phyloP scores from a whole-genome alignment of 495 filamentous ascomycete genomes.

The Pyrenopolyporus hunteri region DNA sequence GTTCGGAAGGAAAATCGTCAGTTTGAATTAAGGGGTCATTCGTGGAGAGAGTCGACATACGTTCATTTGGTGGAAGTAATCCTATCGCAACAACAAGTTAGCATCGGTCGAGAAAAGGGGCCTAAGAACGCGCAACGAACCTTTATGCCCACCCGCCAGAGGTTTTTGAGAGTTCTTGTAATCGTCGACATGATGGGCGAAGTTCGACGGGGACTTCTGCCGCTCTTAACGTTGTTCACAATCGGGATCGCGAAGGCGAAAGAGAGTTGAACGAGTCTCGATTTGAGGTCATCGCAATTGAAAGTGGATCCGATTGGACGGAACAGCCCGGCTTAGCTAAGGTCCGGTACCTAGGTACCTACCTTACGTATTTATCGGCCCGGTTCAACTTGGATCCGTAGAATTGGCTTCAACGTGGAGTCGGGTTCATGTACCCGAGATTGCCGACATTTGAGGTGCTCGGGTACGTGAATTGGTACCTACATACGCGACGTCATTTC shows the following conservation, averaged over 20 bases:
- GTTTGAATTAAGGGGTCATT: conserved; percentile 35
- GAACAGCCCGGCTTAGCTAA: neutral
- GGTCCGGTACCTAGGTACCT: conserved; percentile 9
- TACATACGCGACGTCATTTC: conserved; percentile 17
- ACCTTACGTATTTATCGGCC: neutral
- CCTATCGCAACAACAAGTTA: conserved; percentile 57
- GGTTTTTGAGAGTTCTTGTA: conserved; percentile 80
- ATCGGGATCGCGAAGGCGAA: neutral
- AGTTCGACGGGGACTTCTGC: conserved; percentile 37
- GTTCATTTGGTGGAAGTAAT: conserved; percentile 90
- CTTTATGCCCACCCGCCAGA: conserved; percentile 87
- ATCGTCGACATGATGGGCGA: conserved; percentile 87
- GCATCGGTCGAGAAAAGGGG: neutral
- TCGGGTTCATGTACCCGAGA: too few relatives aligned
- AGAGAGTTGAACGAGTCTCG: neutral
- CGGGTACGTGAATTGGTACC: too few relatives aligned
- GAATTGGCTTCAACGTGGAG: too few relatives aligned
- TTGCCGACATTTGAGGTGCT: too few relatives aligned
- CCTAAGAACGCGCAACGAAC: conserved; percentile 49
- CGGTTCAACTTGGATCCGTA: too few relatives aligned
- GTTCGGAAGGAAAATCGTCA: conserved; percentile 38
- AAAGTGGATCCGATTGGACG: conserved; percentile 19
- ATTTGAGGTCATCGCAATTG: conserved; percentile 16
- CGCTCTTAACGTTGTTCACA: conserved; percentile 11
- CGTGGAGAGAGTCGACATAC: conserved; percentile 58